These are phyloP conservation scores for Metarhizium robertsii DNA, from an alignment of 2,329 filamentous ascomycete species.

Conservation along the genomic window DNA sequence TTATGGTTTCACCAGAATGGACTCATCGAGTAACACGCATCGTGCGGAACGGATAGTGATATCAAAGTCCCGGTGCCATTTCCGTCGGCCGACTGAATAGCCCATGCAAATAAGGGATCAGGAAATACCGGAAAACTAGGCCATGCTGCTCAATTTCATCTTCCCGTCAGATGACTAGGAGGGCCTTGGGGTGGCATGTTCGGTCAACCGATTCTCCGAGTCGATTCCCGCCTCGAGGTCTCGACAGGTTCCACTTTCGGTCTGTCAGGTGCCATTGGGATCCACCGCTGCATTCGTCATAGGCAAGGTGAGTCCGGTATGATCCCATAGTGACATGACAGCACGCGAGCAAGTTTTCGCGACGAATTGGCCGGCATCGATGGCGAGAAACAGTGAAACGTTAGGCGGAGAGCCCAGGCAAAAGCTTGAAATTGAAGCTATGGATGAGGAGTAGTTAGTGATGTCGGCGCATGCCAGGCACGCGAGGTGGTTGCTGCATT, in stretches of 20 bases:
- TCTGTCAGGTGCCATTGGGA: conserved; percentile 11
- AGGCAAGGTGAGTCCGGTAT: conserved; percentile 4
- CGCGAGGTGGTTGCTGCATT: background rate
- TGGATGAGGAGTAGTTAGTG: background rate
- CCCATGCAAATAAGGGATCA: no score
- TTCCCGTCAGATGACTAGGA: no score
- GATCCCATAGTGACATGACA: conserved; percentile 3
- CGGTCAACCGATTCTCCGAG: conserved; percentile 3
- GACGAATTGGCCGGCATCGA: background rate
- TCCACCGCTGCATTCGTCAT: conserved; percentile 8
- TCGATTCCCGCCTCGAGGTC: background rate
- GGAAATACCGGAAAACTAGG: no score
- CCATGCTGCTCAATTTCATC: no score
- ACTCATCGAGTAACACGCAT: no score
- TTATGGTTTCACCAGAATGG: no score
- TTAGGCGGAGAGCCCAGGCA: background rate
- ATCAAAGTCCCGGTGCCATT: no score
- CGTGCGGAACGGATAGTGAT: no score
- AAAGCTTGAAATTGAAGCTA: background rate
- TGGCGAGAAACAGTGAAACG: background rate
- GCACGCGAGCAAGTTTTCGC: background rate
- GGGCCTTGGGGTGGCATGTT: conserved; percentile 2
- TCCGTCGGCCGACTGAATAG: no score
- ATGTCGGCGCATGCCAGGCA: background rate
- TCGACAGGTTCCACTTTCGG: conserved; percentile 3